phyloP scores from a whole-genome alignment of 768 basidiomycete species.

The Suillus sp. region DNA sequence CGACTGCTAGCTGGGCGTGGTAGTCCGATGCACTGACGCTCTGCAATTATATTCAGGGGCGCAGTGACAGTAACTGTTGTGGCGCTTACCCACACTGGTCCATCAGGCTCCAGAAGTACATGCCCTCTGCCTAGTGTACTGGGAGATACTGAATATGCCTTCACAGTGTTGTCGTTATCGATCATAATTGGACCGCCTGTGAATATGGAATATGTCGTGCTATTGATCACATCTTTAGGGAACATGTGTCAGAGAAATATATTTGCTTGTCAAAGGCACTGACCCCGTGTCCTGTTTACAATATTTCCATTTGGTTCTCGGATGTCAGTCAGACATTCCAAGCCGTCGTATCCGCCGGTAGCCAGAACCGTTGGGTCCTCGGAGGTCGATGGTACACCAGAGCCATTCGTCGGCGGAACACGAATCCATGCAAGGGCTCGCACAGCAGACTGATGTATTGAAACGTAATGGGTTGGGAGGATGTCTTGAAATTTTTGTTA shows the following conservation, averaged over 20 bases:
- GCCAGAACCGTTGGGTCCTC: constrained; percentile 73
- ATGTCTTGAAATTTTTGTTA: constrained; percentile 29
- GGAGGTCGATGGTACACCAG: constrained; percentile 47
- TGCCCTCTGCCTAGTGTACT: constrained; percentile 76
- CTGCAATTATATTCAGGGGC: constrained; percentile 39
- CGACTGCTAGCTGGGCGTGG: constrained; percentile 84
- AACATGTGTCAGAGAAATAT: constrained; percentile 4
- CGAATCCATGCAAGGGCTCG: constrained; percentile 76
- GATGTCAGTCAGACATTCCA: constrained; percentile 75
- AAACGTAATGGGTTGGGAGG: constrained; percentile 72
- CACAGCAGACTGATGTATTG: constrained; percentile 78
- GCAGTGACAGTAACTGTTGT: neutral
- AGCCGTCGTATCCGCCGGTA: constrained; percentile 81
- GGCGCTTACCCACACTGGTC: constrained; percentile 79
- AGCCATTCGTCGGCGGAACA: constrained; percentile 54
- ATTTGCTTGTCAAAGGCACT: constrained; percentile 2
- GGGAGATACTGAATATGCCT: constrained; percentile 71
- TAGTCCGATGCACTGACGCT: constrained; percentile 75
- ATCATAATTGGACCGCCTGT: constrained; percentile 72
- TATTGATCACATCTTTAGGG: constrained; percentile 65
- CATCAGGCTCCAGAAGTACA: constrained; percentile 69
- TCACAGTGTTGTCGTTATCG: constrained; percentile 82
- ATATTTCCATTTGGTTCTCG: constrained; percentile 67
- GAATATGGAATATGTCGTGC: constrained; percentile 67
- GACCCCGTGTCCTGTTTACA: constrained; percentile 80